Percentiles rank a stretch among this genome's conserved stretches.
Conservation (phyloP, 345 rosid genomes). For the Eucalyptus coolabah region DNA sequence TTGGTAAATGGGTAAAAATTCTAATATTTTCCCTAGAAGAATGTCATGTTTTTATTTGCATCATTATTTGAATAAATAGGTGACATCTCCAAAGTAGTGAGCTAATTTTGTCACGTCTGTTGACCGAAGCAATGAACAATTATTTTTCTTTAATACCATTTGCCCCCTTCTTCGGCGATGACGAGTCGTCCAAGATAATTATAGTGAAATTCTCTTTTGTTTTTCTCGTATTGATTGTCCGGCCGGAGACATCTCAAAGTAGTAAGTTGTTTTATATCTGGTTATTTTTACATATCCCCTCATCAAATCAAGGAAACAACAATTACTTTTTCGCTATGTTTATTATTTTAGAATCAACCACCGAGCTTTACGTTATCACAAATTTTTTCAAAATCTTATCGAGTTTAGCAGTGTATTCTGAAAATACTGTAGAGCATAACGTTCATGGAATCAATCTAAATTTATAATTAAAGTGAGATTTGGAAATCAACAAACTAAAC, state of each 20-base stretch:
- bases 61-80: neutral
- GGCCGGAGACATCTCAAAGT: neutral
- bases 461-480: neutral
- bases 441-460: neutral
- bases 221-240: neutral
- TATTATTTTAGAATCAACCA: no score
- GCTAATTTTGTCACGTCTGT: neutral
- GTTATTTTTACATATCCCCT: neutral
- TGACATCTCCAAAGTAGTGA: neutral
- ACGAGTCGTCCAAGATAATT: neutral
- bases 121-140: neutral
- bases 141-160: neutral
- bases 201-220: neutral
- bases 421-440: neutral
- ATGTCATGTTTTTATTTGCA: neutral
- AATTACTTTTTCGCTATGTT: neutral
- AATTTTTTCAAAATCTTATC: neutral
- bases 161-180: neutral
- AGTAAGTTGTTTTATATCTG: neutral
- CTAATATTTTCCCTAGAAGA: neutral
- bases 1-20: neutral
- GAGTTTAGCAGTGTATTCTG: neutral
- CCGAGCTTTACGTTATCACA: neutral
- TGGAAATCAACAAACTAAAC: neutral
- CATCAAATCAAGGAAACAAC: neutral